Evolutionary conservation across 2,329 filamentous ascomycete genomes (phyloP), one percentile per base, ranked within the genome.

Genomic region (Acephala macrosclerotiorum): DNA sequence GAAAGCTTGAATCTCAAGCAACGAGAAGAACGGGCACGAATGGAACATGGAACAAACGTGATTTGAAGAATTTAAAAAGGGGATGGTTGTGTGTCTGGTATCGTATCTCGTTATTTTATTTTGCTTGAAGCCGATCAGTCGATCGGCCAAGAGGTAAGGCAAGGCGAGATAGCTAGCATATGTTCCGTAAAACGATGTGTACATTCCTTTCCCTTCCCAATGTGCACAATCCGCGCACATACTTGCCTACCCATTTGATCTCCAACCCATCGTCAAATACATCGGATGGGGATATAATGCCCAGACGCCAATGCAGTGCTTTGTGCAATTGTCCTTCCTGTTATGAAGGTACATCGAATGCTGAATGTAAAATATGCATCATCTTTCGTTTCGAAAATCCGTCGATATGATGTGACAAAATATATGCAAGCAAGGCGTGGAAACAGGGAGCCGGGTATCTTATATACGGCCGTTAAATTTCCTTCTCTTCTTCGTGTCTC

Each of bases 361-460:
- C 45, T 49, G 45, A 51, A 59, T 26, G n/a, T 45, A 55, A 65
- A 58, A 62, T 49, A 63, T 66, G 67, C 51, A 36, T 53, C 60
- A 35, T 63, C 20, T 55, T 40, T 51, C 26, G 53, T 60, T 59
- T 33, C 58, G 58, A 62, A 62, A 57, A 57, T 60, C 65, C 33
- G 65, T 58, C 36, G 61, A 64, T 58, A 66, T 60, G 62, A 68
- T 67, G 57, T 64, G 60, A 67, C 16, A 36, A 65, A 63, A 65
- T 63, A 70, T 65, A 67, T 69, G 70, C 69, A 72, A 70, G 68
- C 66, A 65, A 73, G 72, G 68, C 68, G 65, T 66, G 51, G 67
- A 73, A 71, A 67, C 61, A 66, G 65, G 62, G 65, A 71, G 64
- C 67, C 68, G 69, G 72, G 66, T 72, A 72, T 74, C 68, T 72